Evolutionary conservation across 2,329 filamentous ascomycete species (phyloP).

Genomic region (Macroventuria anomochaeta): DNA sequence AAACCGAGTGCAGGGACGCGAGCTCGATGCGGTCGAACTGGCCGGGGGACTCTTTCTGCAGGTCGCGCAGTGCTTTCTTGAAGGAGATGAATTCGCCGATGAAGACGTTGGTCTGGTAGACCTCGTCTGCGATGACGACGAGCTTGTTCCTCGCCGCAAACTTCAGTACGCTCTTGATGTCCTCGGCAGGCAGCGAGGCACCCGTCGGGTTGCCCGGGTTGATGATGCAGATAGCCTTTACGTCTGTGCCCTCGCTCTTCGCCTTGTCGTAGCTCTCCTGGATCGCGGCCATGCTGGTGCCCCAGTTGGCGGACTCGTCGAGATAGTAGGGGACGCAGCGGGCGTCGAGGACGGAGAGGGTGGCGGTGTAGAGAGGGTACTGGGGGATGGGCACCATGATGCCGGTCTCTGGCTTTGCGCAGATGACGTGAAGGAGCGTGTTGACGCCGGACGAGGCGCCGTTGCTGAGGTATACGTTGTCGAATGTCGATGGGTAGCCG

Average conservation of each 20-base stretch:
- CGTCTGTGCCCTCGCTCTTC: conserved; percentile 77
- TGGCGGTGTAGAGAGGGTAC: conserved; percentile 97
- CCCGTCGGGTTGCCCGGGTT: conserved; percentile 98
- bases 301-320: conserved; percentile 85
- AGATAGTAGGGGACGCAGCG: conserved; percentile 92
- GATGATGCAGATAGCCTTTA: conserved; percentile 94
- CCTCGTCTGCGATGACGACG: conserved; percentile 93
- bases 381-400: conserved; percentile 95
- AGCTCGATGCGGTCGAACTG: conserved; percentile 87
- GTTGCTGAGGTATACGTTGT: conserved; percentile 86
- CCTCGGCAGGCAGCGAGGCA: conserved; percentile 77
- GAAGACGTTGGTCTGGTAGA: conserved; percentile 99
- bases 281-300: conserved; percentile 83
- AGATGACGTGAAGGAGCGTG: conserved; percentile 89
- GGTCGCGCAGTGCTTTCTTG: conserved; percentile 82
- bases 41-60: conserved; percentile 73
- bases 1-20: conserved; percentile 88
- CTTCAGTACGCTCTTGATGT: conserved; percentile 84
- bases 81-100: conserved; percentile 93
- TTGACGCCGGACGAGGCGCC: conserved; percentile 95
- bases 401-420: conserved; percentile 75
- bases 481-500: conserved; percentile 80
- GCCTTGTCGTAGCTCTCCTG: conserved; percentile 75
- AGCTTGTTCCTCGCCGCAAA: conserved; percentile 85
- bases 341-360: conserved; percentile 83